phyloP scores from a whole-genome alignment of 352 stramenopile species.

The Phytopythium helicoides region DNA sequence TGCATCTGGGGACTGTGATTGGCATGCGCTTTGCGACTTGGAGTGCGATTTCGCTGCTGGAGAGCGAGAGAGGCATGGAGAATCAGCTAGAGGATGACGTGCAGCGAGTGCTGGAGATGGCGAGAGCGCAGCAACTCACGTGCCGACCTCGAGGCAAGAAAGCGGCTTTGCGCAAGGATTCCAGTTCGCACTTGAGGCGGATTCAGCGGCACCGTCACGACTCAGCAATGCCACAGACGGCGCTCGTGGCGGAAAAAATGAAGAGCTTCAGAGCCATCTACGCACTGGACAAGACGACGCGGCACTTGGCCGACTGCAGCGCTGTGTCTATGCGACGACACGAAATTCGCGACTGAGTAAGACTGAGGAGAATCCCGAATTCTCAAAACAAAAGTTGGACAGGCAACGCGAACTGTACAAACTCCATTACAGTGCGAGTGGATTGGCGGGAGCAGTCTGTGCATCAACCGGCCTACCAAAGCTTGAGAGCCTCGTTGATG shows the following conservation, averaged over 20 bases:
- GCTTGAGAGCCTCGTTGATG: slow-evolving; percentile 54
- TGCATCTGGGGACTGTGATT: too few relatives aligned
- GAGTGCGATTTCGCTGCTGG: too few relatives aligned
- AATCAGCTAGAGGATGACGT: slow-evolving; percentile 55
- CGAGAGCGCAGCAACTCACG: slow-evolving; percentile 18
- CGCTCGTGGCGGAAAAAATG: slow-evolving; percentile 29
- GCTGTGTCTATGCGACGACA: slow-evolving; percentile 11
- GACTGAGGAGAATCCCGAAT: slow-evolving; percentile 13
- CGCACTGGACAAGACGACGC: slow-evolving; percentile 19
- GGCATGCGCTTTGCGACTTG: too few relatives aligned
- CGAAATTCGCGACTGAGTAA: slow-evolving; percentile 1
- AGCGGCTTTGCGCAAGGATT: not conserved
- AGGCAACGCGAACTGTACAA: slow-evolving; percentile 41
- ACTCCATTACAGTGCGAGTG: slow-evolving; percentile 39
- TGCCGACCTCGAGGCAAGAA: slow-evolving; percentile 8
- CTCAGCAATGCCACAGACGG: slow-evolving; percentile 4
- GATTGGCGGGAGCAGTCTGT: slow-evolving; percentile 22
- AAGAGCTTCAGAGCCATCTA: slow-evolving; percentile 30
- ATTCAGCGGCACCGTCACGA: slow-evolving; percentile 31
- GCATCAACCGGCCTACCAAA: slow-evolving; percentile 24
- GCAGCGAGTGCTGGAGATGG: slow-evolving; percentile 51
- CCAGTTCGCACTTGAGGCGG: not conserved
- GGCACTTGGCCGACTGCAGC: slow-evolving; percentile 23
- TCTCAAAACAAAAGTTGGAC: slow-evolving; percentile 32
- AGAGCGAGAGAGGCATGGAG: not conserved